phyloP scores from a whole-genome alignment of 2,329 filamentous ascomycete species.

The Pseudopyricularia javanii region DNA sequence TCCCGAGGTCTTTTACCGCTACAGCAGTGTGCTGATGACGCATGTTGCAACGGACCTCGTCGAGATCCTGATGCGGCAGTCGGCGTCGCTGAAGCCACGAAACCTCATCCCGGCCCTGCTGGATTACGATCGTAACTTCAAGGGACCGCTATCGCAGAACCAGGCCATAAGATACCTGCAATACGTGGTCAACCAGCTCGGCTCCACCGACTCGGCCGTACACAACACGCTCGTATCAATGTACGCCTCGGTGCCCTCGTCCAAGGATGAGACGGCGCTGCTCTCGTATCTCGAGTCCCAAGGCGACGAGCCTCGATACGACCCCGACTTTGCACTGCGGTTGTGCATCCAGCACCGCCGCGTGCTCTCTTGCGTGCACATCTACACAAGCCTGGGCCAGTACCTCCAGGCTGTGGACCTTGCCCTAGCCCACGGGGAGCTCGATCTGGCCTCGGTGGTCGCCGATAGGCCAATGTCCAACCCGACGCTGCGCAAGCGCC shows the following conservation, averaged over 20 bases:
- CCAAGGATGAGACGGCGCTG: conserved; percentile 72
- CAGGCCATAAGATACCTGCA: conserved; percentile 90
- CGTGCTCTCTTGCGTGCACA: conserved; percentile 89
- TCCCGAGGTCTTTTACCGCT: conserved; percentile 87
- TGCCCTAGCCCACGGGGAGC: conserved; percentile 76
- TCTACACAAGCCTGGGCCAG: conserved; percentile 93
- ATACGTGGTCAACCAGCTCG: conserved; percentile 79
- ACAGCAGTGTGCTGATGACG: conserved; percentile 92
- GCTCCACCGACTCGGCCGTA: conserved; percentile 71
- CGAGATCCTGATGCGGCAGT: conserved; percentile 91
- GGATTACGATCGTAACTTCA: conserved; percentile 76
- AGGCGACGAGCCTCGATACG: conserved; percentile 74
- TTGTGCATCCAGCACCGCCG: conserved; percentile 91
- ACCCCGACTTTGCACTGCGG: conserved; percentile 90
- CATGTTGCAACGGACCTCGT: conserved; percentile 75
- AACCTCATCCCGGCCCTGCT: conserved; percentile 87
- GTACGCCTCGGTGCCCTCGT: conserved; percentile 49
- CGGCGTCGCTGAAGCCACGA: conserved; percentile 62
- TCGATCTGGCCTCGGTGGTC: conserved; percentile 80
- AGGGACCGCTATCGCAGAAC: conserved; percentile 59
- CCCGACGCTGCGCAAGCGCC: conserved; percentile 71
- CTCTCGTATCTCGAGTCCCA: conserved; percentile 85
- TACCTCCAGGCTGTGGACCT: conserved; percentile 89
- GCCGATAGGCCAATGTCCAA: conserved; percentile 76
- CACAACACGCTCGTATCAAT: conserved; percentile 97